phyloP scores from a whole-genome alignment of 1,139 yeast genomes.

The Geotrichum macrosporum region DNA sequence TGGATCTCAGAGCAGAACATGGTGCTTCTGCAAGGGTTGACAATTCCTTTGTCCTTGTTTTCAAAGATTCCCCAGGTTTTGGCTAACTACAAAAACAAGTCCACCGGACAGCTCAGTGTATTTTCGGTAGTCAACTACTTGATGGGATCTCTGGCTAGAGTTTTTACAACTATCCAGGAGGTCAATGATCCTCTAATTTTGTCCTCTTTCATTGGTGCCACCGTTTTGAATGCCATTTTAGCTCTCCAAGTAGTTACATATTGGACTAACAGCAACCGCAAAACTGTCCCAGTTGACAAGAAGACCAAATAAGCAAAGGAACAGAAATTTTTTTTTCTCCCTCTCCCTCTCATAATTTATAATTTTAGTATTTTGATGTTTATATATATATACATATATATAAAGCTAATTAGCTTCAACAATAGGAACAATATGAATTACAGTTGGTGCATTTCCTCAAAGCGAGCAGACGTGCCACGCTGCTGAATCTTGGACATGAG shows the following conservation, averaged over 20 bases:
- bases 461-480: too few species aligned
- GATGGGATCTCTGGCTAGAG: slow-evolving; percentile 53
- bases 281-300: slow-evolving; percentile 11
- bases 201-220: slow-evolving; percentile 36
- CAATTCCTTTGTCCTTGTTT: slow-evolving; percentile 51
- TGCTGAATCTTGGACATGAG: not conserved
- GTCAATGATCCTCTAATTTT: slow-evolving; percentile 38
- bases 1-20: slow-evolving; percentile 30
- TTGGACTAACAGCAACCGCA: slow-evolving; percentile 29
- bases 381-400: too few species aligned
- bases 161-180: slow-evolving; percentile 52
- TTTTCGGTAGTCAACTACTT: slow-evolving; percentile 54
- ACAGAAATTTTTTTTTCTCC: too few species aligned
- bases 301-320: slow-evolving; percentile 1
- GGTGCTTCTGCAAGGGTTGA: slow-evolving; percentile 45
- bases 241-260: slow-evolving; percentile 39
- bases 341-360: too few species aligned
- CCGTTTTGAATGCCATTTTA: slow-evolving; percentile 37
- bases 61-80: slow-evolving; percentile 57
- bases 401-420: too few species aligned
- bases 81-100: slow-evolving; percentile 45
- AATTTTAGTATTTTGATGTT: too few species aligned
- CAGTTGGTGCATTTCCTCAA: too few species aligned
- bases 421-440: too few species aligned
- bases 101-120: slow-evolving; percentile 53